Evolutionary conservation across 225 moss, liverwort and hornwort genomes (phyloP).

Genomic region (Sphagnum tenellum): DNA sequence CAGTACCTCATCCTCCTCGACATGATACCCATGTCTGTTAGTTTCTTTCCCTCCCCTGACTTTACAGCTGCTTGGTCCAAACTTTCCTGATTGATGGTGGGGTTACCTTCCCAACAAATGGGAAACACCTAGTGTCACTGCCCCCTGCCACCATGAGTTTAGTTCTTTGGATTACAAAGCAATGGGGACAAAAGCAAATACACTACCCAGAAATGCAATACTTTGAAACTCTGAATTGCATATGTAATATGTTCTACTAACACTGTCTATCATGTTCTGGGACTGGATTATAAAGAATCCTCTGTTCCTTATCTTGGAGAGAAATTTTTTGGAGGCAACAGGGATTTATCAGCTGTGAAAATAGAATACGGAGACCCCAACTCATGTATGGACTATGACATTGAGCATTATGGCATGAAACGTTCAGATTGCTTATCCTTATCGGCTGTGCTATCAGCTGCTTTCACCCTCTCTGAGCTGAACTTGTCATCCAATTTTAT

Average conservation of each 20-base stretch:
- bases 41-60: too few species aligned
- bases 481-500: slow-evolving; percentile 63
- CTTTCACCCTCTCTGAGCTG: slow-evolving; percentile 52
- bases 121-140: slow-evolving; percentile 1
- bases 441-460: slow-evolving; percentile 42
- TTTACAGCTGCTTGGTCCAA: too few species aligned
- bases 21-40: slow-evolving; percentile 27
- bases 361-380: slow-evolving; percentile 67
- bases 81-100: too few species aligned
- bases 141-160: too few species aligned
- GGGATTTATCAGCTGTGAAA: slow-evolving; percentile 45
- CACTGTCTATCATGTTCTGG: too few species aligned
- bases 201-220: slow-evolving; percentile 3
- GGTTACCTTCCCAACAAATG: not conserved
- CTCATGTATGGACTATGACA: slow-evolving; percentile 52
- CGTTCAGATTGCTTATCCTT: slow-evolving; percentile 72
- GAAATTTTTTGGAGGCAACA: slow-evolving; percentile 5
- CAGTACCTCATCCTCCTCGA: slow-evolving; percentile 54
- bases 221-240: not conserved
- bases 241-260: not conserved
- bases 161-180: too few species aligned
- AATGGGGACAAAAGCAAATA: too few species aligned
- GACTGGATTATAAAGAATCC: too few species aligned
- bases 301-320: not conserved
- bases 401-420: slow-evolving; percentile 55